Conservation (phyloP, 2,329 filamentous ascomycete species). For the Cladophialophora chaetospira region DNA sequence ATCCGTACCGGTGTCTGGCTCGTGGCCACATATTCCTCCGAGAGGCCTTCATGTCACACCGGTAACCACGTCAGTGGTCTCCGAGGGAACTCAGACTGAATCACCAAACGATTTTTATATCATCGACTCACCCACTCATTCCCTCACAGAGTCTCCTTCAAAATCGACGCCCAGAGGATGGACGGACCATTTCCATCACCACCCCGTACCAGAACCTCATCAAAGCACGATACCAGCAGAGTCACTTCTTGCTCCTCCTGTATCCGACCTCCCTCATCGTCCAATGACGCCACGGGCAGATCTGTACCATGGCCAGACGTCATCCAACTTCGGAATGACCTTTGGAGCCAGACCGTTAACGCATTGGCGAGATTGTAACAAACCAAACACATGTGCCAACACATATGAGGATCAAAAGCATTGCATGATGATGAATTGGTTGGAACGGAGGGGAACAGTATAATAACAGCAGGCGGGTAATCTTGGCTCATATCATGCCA, state of each 20-base stretch:
- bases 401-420: constrained; percentile 29
- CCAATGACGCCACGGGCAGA: constrained; percentile 24
- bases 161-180: constrained; percentile 13
- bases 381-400: constrained; percentile 11
- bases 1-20: neutral
- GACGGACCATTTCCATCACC: constrained; percentile 18
- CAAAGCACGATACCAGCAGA: neutral
- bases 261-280: constrained; percentile 6
- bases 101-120: neutral
- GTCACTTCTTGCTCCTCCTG: constrained; percentile 16
- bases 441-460: constrained; percentile 20
- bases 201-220: neutral
- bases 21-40: neutral
- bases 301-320: constrained; percentile 25
- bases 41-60: neutral
- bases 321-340: constrained; percentile 26
- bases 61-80: constrained; percentile 3
- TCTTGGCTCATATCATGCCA: neutral
- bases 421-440: constrained; percentile 29
- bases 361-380: constrained; percentile 11
- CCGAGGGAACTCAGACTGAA: constrained; percentile 23
- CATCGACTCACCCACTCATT: neutral
- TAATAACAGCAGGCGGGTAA: neutral
- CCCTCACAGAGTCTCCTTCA: constrained; percentile 7
- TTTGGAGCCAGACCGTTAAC: constrained; percentile 10